These are phyloP conservation scores for Blastocystis sp. DNA, from an alignment of 352 stramenopile species.

Conservation along the genomic window DNA sequence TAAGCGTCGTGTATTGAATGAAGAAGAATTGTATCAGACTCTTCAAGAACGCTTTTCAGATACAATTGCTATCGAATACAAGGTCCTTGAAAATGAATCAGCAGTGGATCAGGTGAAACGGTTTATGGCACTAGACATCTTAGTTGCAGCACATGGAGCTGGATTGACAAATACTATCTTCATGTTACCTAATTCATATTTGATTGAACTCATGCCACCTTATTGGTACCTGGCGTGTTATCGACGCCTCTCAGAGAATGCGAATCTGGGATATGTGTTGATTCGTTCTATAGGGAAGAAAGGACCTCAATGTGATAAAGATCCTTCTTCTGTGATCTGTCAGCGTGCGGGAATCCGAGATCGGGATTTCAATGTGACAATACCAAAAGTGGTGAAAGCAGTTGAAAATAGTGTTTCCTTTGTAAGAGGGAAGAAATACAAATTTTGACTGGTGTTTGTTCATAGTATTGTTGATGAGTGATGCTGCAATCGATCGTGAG, in stretches of 20 bases:
- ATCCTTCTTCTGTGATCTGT: neutral
- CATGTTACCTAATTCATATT: slow-evolving; percentile 53
- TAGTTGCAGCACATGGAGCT: slow-evolving; percentile 40
- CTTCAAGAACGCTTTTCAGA: neutral
- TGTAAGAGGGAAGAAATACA: slow-evolving; percentile 42
- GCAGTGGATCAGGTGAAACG: slow-evolving; percentile 37
- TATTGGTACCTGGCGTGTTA: slow-evolving; percentile 57
- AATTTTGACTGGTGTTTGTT: neutral
- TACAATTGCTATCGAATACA: neutral
- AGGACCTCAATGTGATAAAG: slow-evolving; percentile 34
- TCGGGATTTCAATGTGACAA: slow-evolving; percentile 42
- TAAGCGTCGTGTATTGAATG: slow-evolving; percentile 42
- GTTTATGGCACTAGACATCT: neutral
- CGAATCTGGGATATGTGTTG: slow-evolving; percentile 8
- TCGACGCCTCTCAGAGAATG: slow-evolving; percentile 26
- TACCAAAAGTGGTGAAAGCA: neutral
- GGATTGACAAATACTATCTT: slow-evolving; percentile 29
- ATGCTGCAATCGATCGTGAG: slow-evolving; percentile 1
- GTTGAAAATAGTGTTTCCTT: neutral
- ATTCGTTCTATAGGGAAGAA: slow-evolving; percentile 47
- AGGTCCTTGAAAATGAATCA: neutral
- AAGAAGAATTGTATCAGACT: neutral
- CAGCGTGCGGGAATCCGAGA: slow-evolving; percentile 22
- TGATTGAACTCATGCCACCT: slow-evolving; percentile 54
- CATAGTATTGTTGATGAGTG: slow-evolving; percentile 36